Evolutionary conservation across 371 early-diverging fungal genomes (phyloP).

Genomic region (Mucor plumbeus): DNA sequence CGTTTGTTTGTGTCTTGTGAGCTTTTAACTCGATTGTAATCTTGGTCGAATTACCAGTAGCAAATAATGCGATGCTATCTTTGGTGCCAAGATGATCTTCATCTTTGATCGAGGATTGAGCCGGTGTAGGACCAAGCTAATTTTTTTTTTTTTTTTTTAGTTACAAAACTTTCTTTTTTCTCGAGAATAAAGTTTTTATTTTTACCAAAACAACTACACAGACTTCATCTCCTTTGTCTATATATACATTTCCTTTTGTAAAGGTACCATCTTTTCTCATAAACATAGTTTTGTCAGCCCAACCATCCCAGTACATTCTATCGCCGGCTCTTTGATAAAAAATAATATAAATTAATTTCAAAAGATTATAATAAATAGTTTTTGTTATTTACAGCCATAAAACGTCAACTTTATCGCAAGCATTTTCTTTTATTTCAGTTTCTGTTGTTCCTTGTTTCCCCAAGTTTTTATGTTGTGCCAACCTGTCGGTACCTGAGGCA

Average conservation of each 20-base stretch:
- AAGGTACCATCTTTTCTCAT: conserved; percentile 42
- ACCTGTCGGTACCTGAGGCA: conserved; percentile 2
- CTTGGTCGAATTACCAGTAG: conserved; percentile 32
- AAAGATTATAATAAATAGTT: not conserved
- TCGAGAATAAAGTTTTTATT: too few species aligned
- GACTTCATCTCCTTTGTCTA: conserved; percentile 32
- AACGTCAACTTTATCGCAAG: conserved; percentile 37
- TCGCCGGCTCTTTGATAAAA: conserved; percentile 38
- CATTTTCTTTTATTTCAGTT: not conserved
- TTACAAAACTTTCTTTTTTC: too few species aligned
- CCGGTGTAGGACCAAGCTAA: conserved; percentile 48
- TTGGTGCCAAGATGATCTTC: conserved; percentile 40
- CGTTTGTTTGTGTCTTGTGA: conserved; percentile 36
- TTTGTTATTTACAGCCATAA: conserved; percentile 36
- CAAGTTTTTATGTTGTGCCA: not conserved
- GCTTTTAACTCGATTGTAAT: conserved; percentile 38
- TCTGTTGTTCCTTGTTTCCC: too few species aligned
- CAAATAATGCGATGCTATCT: conserved; percentile 45
- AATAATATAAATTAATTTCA: not conserved
- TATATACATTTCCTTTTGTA: conserved; percentile 37
- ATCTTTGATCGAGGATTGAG: conserved; percentile 32
- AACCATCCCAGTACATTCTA: conserved; percentile 48
- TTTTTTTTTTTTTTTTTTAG: too few species aligned
- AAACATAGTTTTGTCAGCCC: conserved; percentile 45
- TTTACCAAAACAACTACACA: conserved; percentile 50